Evolutionary conservation across 495 filamentous ascomycete species (phyloP).

Genomic region (Aspergillus taichungensis): DNA sequence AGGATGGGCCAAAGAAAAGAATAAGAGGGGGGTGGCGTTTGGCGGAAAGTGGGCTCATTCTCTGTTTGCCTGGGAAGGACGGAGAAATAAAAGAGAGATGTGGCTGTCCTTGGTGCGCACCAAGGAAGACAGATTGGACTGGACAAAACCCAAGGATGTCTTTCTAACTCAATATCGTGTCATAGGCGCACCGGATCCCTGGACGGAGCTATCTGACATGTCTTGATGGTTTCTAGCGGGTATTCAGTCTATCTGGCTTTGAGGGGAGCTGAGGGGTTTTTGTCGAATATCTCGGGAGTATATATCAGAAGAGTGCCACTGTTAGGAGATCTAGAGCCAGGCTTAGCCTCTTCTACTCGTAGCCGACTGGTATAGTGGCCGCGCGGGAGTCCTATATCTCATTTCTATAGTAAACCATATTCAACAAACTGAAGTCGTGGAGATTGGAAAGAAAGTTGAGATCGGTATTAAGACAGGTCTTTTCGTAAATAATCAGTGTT

Average conservation of each 20-base stretch:
- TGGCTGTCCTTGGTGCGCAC: slow-evolving; percentile 19
- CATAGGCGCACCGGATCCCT: slow-evolving; percentile 20
- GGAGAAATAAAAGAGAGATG: slow-evolving; percentile 16
- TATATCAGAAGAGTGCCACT: no score
- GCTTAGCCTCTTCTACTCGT: no score
- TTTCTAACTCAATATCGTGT: slow-evolving; percentile 22
- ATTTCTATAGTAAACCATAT: no score
- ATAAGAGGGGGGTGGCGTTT: slow-evolving; percentile 16
- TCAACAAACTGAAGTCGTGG: no score
- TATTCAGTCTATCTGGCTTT: slow-evolving; percentile 8
- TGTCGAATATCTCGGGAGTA: no score
- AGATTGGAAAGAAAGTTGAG: no score
- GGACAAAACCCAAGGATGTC: slow-evolving; percentile 19
- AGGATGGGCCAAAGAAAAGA: slow-evolving; percentile 23
- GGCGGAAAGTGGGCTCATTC: slow-evolving; percentile 11
- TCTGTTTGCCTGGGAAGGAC: slow-evolving; percentile 20
- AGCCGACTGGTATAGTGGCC: no score
- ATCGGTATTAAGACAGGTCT: no score
- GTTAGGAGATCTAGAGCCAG: no score
- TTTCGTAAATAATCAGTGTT: no score
- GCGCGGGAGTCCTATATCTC: no score
- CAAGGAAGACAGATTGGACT: slow-evolving; percentile 19
- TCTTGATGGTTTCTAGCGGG: slow-evolving; percentile 8
- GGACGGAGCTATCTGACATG: slow-evolving; percentile 14
- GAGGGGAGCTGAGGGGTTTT: slow-evolving; percentile 5